Base-by-base conservation (phyloP, 768 basidiomycete species). In the Tulasnella sp. region DNA sequence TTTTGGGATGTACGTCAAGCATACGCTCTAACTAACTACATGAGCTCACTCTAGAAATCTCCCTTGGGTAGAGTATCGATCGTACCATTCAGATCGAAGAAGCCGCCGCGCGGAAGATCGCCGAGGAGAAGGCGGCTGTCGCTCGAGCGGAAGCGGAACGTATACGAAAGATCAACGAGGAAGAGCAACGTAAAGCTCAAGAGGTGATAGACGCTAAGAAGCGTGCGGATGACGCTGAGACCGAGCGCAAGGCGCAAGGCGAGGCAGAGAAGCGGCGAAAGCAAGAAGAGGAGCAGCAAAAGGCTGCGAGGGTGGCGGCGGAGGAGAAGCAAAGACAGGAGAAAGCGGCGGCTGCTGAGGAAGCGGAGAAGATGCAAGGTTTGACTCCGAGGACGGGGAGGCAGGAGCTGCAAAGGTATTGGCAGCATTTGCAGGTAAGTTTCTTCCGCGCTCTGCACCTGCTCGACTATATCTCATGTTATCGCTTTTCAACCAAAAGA, bases 401-500 rank as follows among this genome's bases (percentile, higher is more conserved):
- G 41, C 80, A 83, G 19, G 86, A 90, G 65, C 89, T 86, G 86
- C 64, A 69, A 44, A 69, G 74, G 29, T 82, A 80, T 8, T 77
- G 85, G 19, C 69, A 71, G 26, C 73, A 71, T 38, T 73, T 88
- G 30, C 73, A 74, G 73, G 87, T 84, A 69, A 55, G 74, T 67
- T 19, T 50, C 21, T 26, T 47, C 24, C 32, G 24, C 4, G 27
- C 42, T 7, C 26, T 9, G 23, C 41, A 2, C 15, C 44, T 23
- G 9, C 34, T 15, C 34, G 5, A 11, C 29, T 17, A 24, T 15
- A 4, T 9, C 17, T 5, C 41, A 43, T 13, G 44, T n/a, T 26
- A 5, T 15, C 8, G 21, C 17, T n/a, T 29, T 3, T 56, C 27
- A 19, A 11, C 38, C 19, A 68, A 51, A 55, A 34, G 50, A 27